A percentile compares a stretch with the other conserved stretches of the same genome.
Evolutionary conservation across 345 rosid species (phyloP).

Genomic region (Abelmoschus esculentus): DNA sequence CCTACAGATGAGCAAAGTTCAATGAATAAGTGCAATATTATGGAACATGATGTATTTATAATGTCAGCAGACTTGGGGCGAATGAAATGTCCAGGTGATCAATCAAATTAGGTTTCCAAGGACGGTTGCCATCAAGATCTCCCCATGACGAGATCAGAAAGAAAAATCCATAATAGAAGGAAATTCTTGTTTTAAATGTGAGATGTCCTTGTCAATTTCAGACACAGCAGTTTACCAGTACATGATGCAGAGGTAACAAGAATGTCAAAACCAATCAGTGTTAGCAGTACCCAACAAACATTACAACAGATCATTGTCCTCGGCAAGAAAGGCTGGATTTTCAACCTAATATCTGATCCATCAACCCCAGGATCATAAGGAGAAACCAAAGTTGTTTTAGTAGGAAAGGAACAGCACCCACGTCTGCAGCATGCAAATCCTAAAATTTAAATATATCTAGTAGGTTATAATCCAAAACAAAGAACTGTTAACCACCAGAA

Average conservation of each 20-base stretch:
- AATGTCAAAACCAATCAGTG: not conserved
- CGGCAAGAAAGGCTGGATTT: constrained; percentile 6
- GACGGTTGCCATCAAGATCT: constrained; percentile 25
- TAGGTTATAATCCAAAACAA: not conserved
- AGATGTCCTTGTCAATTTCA: constrained; percentile 18
- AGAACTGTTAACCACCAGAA: constrained; percentile 11
- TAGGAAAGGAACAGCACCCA: too few species aligned
- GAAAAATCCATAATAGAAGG: constrained; percentile 17
- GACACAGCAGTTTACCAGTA: constrained; percentile 16
- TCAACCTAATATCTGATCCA: constrained; percentile 26
- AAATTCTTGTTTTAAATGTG: constrained; percentile 5
- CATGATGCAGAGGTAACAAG: constrained; percentile 13
- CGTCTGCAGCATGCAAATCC: too few species aligned
- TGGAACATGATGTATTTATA: constrained; percentile 13
- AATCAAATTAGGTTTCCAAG: constrained; percentile 22
- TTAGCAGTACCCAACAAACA: constrained; percentile 11
- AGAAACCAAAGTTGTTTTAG: too few species aligned
- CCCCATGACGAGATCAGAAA: constrained; percentile 18
- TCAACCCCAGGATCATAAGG: constrained; percentile 8
- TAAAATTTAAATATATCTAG: too few species aligned
- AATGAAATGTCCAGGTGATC: constrained; percentile 22
- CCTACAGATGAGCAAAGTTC: constrained; percentile 24
- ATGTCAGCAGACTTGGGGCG: constrained; percentile 2
- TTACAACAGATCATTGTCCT: constrained; percentile 9
- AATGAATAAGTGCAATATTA: constrained; percentile 6